Evolutionary conservation across 306 rosid genomes (phyloP).

Genomic region (Lathyrus sativus): DNA sequence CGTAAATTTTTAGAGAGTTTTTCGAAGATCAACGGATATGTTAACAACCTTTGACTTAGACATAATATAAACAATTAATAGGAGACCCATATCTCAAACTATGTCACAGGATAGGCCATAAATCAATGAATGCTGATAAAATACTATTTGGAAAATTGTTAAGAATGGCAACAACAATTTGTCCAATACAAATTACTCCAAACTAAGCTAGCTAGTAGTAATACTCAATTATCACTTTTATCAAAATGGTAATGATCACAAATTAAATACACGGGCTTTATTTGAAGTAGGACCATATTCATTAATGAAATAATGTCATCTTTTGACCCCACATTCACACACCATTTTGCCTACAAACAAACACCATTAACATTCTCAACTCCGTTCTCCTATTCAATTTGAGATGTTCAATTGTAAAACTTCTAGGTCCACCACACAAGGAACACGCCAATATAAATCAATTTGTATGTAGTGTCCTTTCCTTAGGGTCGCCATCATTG

Average conservation of each 20-base stretch:
- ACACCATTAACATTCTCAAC: slow-evolving; percentile 51
- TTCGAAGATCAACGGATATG: too few species aligned
- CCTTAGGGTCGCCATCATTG: slow-evolving; percentile 34
- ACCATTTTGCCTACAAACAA: slow-evolving; percentile 63
- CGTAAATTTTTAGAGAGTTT: too few species aligned
- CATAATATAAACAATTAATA: too few species aligned
- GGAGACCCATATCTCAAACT: too few species aligned
- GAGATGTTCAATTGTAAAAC: slow-evolving; percentile 20
- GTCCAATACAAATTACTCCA: too few species aligned
- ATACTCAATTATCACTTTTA: not conserved
- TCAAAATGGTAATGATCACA: not conserved
- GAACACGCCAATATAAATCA: slow-evolving; percentile 27
- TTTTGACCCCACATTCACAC: slow-evolving; percentile 53
- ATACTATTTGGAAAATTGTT: too few species aligned
- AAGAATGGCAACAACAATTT: too few species aligned
- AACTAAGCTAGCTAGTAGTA: not conserved
- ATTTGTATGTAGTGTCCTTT: slow-evolving; percentile 27
- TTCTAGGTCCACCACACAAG: slow-evolving; percentile 11
- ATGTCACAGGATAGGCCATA: too few species aligned
- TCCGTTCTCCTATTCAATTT: slow-evolving; percentile 26
- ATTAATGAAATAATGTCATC: slow-evolving; percentile 45
- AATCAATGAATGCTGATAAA: too few species aligned
- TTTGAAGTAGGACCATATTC: slow-evolving; percentile 46
- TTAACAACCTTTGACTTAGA: too few species aligned
- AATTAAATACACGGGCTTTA: not conserved